Conservation (phyloP, 371 early-diverging fungal species). For the Mortierella sp. region DNA sequence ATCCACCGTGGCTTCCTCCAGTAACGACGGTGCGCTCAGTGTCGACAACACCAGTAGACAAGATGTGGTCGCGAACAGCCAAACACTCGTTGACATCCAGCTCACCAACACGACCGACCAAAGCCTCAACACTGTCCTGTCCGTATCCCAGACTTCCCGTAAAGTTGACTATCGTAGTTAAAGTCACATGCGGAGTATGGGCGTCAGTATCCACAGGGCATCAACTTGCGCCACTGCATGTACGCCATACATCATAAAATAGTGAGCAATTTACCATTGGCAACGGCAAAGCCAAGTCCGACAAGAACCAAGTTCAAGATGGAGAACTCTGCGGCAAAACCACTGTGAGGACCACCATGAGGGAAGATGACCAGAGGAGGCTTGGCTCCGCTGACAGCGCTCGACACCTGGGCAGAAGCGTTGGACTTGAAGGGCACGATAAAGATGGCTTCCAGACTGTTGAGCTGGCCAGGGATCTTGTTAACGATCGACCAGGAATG, state of each 20-base stretch:
- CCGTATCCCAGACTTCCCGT: conserved; percentile 83
- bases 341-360: conserved; percentile 79
- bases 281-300: conserved; percentile 70
- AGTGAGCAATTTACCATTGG: conserved; percentile 27
- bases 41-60: conserved; percentile 54
- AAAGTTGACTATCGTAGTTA: conserved; percentile 71
- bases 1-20: conserved; percentile 86
- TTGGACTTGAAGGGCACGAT: conserved; percentile 34
- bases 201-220: background rate
- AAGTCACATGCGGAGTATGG: background rate
- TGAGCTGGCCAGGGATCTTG: conserved; percentile 44
- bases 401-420: conserved; percentile 22
- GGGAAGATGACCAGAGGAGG: conserved; percentile 70
- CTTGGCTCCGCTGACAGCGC: conserved; percentile 48
- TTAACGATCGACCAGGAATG: conserved; percentile 45
- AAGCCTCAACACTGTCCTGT: conserved; percentile 66
- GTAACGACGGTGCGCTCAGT: conserved; percentile 61
- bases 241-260: background rate
- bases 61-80: conserved; percentile 41
- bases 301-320: conserved; percentile 60
- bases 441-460: conserved; percentile 37
- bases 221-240: background rate
- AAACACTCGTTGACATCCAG: conserved; percentile 76
- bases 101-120: conserved; percentile 77
- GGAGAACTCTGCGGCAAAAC: conserved; percentile 64